phyloP scores from a whole-genome alignment of 2,329 filamentous ascomycete species.

The Sodiomyces alkalinus region DNA sequence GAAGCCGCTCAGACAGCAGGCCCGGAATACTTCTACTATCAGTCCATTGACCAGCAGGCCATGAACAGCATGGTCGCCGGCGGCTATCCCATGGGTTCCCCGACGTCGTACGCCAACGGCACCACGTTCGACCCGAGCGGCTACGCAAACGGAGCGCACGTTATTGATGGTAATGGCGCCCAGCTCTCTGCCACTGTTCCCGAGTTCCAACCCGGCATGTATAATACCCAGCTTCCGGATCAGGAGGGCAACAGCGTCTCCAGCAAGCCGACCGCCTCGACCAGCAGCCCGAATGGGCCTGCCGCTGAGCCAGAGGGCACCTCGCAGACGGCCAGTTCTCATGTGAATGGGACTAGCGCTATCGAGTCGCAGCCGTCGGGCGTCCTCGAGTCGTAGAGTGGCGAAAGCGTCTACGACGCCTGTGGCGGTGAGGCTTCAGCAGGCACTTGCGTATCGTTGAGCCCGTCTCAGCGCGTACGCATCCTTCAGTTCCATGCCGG shows the following conservation, averaged over 20 bases:
- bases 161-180: conserved; percentile 21
- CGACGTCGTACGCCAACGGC: conserved; percentile 15
- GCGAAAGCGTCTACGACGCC: conserved; percentile 4
- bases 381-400: conserved; percentile 8
- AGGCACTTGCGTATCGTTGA: conserved; percentile 2
- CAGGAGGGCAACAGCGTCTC: no score
- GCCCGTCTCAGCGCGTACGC: conserved; percentile 5
- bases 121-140: conserved; percentile 10
- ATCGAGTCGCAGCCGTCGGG: conserved; percentile 7
- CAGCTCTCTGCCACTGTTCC: conserved; percentile 48
- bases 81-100: conserved; percentile 15
- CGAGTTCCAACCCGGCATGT: conserved; percentile 36
- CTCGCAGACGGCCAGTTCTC: not conserved
- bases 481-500: no score
- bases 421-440: conserved; percentile 3
- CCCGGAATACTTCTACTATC: conserved; percentile 23
- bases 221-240: conserved; percentile 1
- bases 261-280: not conserved
- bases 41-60: conserved; percentile 10
- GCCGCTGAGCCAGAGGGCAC: conserved; percentile 8
- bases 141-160: conserved; percentile 14
- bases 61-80: conserved; percentile 16
- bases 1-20: conserved; percentile 61
- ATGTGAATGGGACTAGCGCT: conserved; percentile 15
- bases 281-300: not conserved